Evolutionary conservation across 805 yeast genomes (phyloP), one percentile per base, ranked within the genome.

Genomic region (Candida ficus): DNA sequence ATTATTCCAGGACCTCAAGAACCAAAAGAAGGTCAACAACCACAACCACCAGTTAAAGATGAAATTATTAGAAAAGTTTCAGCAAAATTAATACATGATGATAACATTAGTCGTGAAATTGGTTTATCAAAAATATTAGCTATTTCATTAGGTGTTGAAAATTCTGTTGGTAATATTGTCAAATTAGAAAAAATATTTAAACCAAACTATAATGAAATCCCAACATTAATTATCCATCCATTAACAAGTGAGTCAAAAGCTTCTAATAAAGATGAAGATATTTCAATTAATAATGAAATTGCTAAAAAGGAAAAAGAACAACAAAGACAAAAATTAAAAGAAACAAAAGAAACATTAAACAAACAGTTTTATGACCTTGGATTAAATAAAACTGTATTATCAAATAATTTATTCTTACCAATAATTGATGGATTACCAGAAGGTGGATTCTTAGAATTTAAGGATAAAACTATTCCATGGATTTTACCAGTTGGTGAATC

Each of bases 401-500:
- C 89, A 0, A 73, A 74, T 43, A 65, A 63, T 21, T 54, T 70
- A 38, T 75, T 73, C 45, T 47, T 84, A 1, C 88, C 90, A 1
- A 52, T 59, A 0, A 58, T 75, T 2, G 68, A 75, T 4, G 56
- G 56, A 0, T 56, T 83, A 16, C 81, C 85, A 1, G 47, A 64
- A 31, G 93, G 95, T 12, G 90, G 83, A 0, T 38, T 75, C 7
- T 37, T 84, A 20, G 75, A 69, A 39, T 66, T 80, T 48, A 75
- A 72, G 38, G 51, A 47, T 18, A 44, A 47, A 16, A 18, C 33
- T 5, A 38, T 51, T 2, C 40, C 75, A 7, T 78, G 82, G 75
- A 41, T 70, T 6, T 47, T 58, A 10, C 64, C 72, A 1, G 43
- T 48, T 23, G 61, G 61, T 30, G 50, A 67, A 23, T 65, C 64